Conservation (phyloP, 345 rosid species). For the Psidium guajava region DNA sequence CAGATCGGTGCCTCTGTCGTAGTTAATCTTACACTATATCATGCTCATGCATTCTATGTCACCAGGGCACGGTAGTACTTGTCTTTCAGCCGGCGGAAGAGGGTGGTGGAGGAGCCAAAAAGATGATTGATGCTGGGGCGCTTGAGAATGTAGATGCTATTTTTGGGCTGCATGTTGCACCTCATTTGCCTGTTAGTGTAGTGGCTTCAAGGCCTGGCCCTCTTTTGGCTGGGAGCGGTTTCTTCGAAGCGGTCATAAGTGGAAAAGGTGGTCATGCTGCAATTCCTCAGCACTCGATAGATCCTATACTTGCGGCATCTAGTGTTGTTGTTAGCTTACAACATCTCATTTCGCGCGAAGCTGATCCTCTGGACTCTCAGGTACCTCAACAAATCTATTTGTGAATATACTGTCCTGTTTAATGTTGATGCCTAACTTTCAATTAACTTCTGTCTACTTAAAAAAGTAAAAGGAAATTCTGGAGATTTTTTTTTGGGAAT, state of each 20-base stretch:
- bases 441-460: not conserved
- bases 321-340: slow-evolving; percentile 77
- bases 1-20: not conserved
- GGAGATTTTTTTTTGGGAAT: not conserved
- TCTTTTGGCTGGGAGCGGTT: slow-evolving; percentile 55
- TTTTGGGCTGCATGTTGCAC: slow-evolving; percentile 63
- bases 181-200: slow-evolving; percentile 24
- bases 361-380: slow-evolving; percentile 89
- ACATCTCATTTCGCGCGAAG: slow-evolving; percentile 83
- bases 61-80: slow-evolving; percentile 75
- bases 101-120: slow-evolving; percentile 84
- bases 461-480: not conserved
- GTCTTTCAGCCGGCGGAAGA: slow-evolving; percentile 97
- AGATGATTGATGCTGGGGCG: slow-evolving; percentile 56
- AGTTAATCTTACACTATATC: not conserved
- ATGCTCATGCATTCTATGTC: not conserved
- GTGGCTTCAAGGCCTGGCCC: slow-evolving; percentile 63
- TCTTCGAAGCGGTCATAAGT: slow-evolving; percentile 69
- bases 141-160: slow-evolving; percentile 64
- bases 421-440: not conserved
- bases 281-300: slow-evolving; percentile 65
- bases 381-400: slow-evolving; percentile 13
- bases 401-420: not conserved
- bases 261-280: slow-evolving; percentile 92
- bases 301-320: slow-evolving; percentile 80